Conservation (phyloP, 2,329 filamentous ascomycete species). For the Tolypocladium guangdongense region DNA sequence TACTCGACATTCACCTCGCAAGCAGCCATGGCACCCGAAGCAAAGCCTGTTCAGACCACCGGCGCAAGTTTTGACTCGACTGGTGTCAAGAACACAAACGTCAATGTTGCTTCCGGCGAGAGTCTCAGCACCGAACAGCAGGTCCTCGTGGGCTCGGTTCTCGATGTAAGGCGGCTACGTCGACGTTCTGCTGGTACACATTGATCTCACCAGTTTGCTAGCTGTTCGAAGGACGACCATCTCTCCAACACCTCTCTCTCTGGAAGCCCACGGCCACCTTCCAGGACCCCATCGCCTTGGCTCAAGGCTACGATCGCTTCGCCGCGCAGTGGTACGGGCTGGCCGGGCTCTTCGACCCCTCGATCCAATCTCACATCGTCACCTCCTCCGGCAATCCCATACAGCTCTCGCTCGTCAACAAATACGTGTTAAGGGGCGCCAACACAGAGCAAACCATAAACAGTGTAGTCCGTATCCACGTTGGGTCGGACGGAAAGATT, state of each 20-base stretch:
- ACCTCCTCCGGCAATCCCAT: conserved; percentile 48
- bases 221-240: conserved; percentile 50
- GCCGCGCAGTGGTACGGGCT: conserved; percentile 47
- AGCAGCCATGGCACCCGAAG: not conserved
- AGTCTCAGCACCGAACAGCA: not conserved
- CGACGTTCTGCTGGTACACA: not conserved
- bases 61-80: not conserved
- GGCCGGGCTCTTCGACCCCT: conserved; percentile 42
- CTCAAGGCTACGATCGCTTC: conserved; percentile 40
- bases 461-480: conserved; percentile 22
- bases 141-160: not conserved
- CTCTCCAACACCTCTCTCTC: conserved; percentile 45
- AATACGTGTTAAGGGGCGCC: conserved; percentile 27
- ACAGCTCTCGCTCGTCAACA: conserved; percentile 32
- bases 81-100: not conserved
- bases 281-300: conserved; percentile 46
- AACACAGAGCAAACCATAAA: conserved; percentile 36
- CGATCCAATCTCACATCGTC: conserved; percentile 42
- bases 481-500: conserved; percentile 22
- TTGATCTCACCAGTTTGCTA: conserved; percentile 7
- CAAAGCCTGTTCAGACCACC: not conserved
- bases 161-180: not conserved
- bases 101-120: not conserved
- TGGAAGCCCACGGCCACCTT: conserved; percentile 50
- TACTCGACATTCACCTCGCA: too few relatives aligned